Evolutionary conservation across 108 stramenopile genomes (phyloP), one percentile per base, ranked within the genome.

Genomic region (Nitzschia sp.): DNA sequence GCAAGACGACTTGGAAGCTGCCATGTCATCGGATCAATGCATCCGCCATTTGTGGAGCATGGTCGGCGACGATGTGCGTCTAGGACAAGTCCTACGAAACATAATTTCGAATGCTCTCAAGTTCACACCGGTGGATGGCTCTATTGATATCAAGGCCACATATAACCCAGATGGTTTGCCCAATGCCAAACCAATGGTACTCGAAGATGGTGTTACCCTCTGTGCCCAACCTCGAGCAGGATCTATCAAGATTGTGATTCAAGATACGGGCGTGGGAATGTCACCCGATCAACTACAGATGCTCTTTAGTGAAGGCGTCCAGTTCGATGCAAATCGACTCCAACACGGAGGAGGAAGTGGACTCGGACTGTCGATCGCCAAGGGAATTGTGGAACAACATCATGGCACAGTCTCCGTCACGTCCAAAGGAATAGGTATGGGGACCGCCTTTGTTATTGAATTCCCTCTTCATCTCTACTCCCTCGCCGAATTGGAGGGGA

Each of bases 341-440:
- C 89, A 90, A 67, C 60, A 60, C 8, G 89, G 89, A 21, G 63
- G 69, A 25, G 89, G 89, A 3, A 85, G 76, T 64, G 89, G 89
- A 16, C 71, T 90, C 0, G 89, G 89, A 54, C 64, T 90, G 21
- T 75, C 55, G 56, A 87, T 90, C 46, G 58, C 88, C 4, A 85
- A 83, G 50, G 83, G 75, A 36, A 81, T 90, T 36, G 79, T 80
- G n/a, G 73, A 83, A 28, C 65, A 72, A 44, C 89, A 90, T 58
- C 35, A 62, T 15, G 89, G 89, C 22, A 66, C 36, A 5, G 25
- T 86, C 11, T 29, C 35, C 17, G 79, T 71, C 15, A 8, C 44
- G 8, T 86, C 85, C 4, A 71, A 78, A 33, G 85, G 85, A 22
- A 28, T 81, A 30, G 80, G 77, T 3, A 35, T 59, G 29, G 80